phyloP scores from a whole-genome alignment of 2,329 filamentous ascomycete genomes.

The Rhynchosporium agropyri region DNA sequence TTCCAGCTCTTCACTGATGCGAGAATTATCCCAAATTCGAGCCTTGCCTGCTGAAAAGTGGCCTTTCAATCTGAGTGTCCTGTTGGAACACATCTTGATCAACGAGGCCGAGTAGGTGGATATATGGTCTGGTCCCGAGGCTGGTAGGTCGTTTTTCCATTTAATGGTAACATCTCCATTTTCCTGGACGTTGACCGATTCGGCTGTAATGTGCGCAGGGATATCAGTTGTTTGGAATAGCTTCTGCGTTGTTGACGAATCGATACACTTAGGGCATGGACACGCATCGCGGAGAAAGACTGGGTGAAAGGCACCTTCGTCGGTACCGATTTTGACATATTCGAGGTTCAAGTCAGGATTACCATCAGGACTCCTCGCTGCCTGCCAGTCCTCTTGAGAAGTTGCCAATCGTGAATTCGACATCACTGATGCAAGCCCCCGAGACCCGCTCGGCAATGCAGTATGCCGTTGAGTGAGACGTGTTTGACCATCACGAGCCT shows the following conservation, averaged over 20 bases:
- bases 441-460: slow-evolving; percentile 22
- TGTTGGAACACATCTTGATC: slow-evolving; percentile 13
- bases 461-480: slow-evolving; percentile 10
- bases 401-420: no score
- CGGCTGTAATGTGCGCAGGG: slow-evolving; percentile 50
- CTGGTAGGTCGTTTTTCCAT: slow-evolving; percentile 59
- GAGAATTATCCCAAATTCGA: slow-evolving; percentile 48
- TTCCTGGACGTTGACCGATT: slow-evolving; percentile 42
- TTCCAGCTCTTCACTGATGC: slow-evolving; percentile 52
- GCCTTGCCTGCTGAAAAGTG: background rate
- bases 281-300: slow-evolving; percentile 60
- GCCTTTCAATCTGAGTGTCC: background rate
- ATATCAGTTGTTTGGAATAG: slow-evolving; percentile 68
- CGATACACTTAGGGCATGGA: slow-evolving; percentile 57
- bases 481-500: slow-evolving; percentile 5
- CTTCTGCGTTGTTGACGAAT: slow-evolving; percentile 63
- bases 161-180: slow-evolving; percentile 51
- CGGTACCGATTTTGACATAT: slow-evolving; percentile 14
- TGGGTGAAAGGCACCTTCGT: slow-evolving; percentile 17
- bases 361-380: slow-evolving; percentile 13
- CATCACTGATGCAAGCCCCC: slow-evolving; percentile 11
- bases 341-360: slow-evolving; percentile 16
- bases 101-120: slow-evolving; percentile 33
- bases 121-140: slow-evolving; percentile 35
- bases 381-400: slow-evolving; percentile 2